Base-by-base conservation (phyloP, 2,329 filamentous ascomycete species). In the Nemania sp. region DNA sequence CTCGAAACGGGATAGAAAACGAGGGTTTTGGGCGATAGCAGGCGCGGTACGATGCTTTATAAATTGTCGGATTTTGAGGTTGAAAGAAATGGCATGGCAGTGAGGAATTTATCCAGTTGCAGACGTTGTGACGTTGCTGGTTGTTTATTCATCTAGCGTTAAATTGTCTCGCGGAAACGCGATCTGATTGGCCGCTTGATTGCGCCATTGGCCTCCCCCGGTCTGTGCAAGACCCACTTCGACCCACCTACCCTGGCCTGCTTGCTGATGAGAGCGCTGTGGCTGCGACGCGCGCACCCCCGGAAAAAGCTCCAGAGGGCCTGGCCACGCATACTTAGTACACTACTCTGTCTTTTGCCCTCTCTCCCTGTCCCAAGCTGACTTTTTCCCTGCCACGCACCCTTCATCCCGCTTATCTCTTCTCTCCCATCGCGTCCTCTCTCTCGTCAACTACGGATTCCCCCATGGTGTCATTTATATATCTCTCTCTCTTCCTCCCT, bases 71-170 rank as follows among this genome's bases (percentile, higher is more conserved):
- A 60, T 53, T 61, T 66, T 56, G 62, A 71, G 67, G 72, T 73
- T 69, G 66, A 68, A 62, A 62, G 66, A 67, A 54, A 65, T 57
- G 67, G 67, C 65, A 63, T 62, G 59, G 65, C 62, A 62, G 60
- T 40, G 52, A 63, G 57, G 51, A 65, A 65, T 65, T 62, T 57
- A 45, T 67, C 50, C 60, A 63, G 66, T 69, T 62, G 67, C 65
- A 68, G 69, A 70, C 69, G 69, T 70, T 71, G 65, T 68, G 65
- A 60, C 60, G 63, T 68, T 69, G 61, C 58, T 62, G 61, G 54
- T 58, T 50, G 40, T 52, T 49, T 49, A 70, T 64, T 65, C 63
- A 65, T 68, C 59, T 64, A 63, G 65, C 49, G 61, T 49, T 54
- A 43, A 25, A 55, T 54, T 55, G 25, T 6, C 18, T 12, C 4